Conservation (phyloP, 345 rosid genomes). For the Passiflora organensis region DNA sequence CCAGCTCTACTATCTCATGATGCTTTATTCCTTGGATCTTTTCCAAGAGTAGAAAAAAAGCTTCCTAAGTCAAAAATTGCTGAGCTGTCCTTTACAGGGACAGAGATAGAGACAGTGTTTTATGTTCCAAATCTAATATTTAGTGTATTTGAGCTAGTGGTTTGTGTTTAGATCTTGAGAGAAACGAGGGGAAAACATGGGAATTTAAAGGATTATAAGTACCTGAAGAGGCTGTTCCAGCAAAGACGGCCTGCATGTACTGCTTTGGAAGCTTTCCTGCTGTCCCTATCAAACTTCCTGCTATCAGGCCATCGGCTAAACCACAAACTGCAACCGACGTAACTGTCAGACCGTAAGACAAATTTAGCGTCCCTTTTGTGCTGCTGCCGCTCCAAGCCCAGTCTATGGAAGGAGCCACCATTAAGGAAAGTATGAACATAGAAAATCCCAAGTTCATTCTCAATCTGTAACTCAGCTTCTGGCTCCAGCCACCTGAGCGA, state of each 20-base stretch:
- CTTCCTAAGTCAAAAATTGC: no score
- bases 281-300: conserved; percentile 77
- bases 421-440: conserved; percentile 59
- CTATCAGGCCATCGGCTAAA: conserved; percentile 82
- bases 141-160: not conserved
- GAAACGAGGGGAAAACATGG: not conserved
- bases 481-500: conserved; percentile 50
- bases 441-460: conserved; percentile 81
- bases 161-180: not conserved
- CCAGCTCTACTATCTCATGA: no score
- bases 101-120: no score
- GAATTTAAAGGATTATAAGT: not conserved
- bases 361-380: conserved; percentile 19
- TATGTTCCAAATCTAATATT: no score
- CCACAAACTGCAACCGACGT: conserved; percentile 72
- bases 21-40: not conserved
- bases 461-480: conserved; percentile 45
- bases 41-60: not conserved
- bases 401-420: conserved; percentile 66
- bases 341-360: conserved; percentile 45
- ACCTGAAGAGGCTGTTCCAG: conserved; percentile 98
- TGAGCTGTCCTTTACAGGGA: no score
- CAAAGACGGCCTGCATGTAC: conserved; percentile 94
- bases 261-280: conserved; percentile 83
- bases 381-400: conserved; percentile 39